These are phyloP conservation scores for Colletotrichum sp. DNA, from an alignment of 2,329 filamentous ascomycete species.

Conservation along the genomic window DNA sequence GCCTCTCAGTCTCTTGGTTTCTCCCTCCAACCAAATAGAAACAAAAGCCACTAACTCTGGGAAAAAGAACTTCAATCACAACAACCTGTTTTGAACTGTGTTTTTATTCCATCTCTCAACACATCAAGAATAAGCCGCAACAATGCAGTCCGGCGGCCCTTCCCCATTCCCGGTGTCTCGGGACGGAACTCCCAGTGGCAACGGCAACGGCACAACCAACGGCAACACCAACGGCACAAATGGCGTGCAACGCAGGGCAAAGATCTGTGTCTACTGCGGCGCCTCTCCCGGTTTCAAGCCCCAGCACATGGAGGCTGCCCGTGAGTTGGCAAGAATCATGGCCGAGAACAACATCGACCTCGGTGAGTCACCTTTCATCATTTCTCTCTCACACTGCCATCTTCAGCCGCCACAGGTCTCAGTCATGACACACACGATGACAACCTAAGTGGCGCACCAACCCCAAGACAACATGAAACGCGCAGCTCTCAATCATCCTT, in stretches of 20 bases:
- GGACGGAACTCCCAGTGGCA: constrained; percentile 30
- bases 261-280: constrained; percentile 95
- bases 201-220: constrained; percentile 26
- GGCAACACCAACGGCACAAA: constrained; percentile 27
- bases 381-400: not conserved
- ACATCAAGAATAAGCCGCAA: not conserved
- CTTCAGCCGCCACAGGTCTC: not conserved
- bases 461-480: not conserved
- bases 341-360: constrained; percentile 79
- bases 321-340: constrained; percentile 74
- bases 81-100: not conserved
- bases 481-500: not conserved
- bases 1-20: not conserved
- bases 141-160: constrained; percentile 45
- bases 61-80: not conserved
- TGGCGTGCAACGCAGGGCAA: constrained; percentile 50
- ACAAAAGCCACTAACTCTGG: not conserved
- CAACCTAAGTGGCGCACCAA: not conserved
- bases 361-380: constrained; percentile 43
- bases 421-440: not conserved
- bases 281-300: constrained; percentile 75
- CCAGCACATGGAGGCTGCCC: constrained; percentile 78
- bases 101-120: not conserved
- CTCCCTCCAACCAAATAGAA: not conserved
- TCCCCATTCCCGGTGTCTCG: constrained; percentile 37